Percentiles rank a stretch among this genome's conserved stretches.
phyloP scores from a whole-genome alignment of 495 filamentous ascomycete species.

The Hyaloscypha hepaticicola region DNA sequence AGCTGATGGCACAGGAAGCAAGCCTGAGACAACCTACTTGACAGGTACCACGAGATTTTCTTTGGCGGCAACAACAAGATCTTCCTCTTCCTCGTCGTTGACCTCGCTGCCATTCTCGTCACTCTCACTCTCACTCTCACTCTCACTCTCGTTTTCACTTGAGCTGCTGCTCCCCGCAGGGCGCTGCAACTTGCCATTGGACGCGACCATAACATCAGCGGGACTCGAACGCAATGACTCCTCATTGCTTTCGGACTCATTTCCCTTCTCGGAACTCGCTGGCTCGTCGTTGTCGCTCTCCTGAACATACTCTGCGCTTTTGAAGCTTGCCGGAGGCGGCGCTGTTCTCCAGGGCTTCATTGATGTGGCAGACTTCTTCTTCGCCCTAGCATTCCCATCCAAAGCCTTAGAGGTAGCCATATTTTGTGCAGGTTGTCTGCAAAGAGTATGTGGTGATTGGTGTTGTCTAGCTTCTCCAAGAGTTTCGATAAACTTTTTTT shows the following conservation, averaged over 20 bases:
- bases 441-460: neutral
- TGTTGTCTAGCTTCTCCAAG: too few species aligned
- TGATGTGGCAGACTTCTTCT: slow-evolving; percentile 11
- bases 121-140: slow-evolving; percentile 29
- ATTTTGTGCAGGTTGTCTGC: neutral
- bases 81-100: slow-evolving; percentile 23
- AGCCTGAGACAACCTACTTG: slow-evolving; percentile 18
- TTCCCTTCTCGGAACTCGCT: slow-evolving; percentile 7
- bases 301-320: slow-evolving; percentile 28
- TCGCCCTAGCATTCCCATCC: slow-evolving; percentile 15
- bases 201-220: neutral
- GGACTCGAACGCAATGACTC: slow-evolving; percentile 22
- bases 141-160: slow-evolving; percentile 40
- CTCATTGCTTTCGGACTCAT: slow-evolving; percentile 21
- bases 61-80: slow-evolving; percentile 33
- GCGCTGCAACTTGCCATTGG: slow-evolving; percentile 16
- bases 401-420: slow-evolving; percentile 26
- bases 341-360: slow-evolving; percentile 16
- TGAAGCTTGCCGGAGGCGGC: neutral
- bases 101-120: slow-evolving; percentile 31
- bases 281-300: slow-evolving; percentile 24
- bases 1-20: neutral
- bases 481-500: too few species aligned
- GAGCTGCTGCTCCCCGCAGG: slow-evolving; percentile 28
- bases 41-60: slow-evolving; percentile 20